phyloP scores from a whole-genome alignment of 805 yeast species.

The Metschnikowia anglica region DNA sequence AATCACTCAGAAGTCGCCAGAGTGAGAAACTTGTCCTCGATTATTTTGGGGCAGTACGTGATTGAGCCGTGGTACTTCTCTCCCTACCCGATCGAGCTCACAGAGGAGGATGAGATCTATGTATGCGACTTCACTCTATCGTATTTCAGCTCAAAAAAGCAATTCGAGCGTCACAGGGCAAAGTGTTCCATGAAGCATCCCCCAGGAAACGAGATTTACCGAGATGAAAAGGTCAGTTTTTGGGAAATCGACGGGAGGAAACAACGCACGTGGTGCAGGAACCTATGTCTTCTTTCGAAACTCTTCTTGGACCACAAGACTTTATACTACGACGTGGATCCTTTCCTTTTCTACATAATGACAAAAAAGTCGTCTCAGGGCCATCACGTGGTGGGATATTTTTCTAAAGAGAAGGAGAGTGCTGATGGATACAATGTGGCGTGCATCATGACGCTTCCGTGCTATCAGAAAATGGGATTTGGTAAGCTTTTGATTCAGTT shows the following conservation, averaged over 20 bases:
- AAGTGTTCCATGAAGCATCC: slow-evolving; percentile 93
- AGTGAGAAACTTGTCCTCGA: slow-evolving; percentile 75
- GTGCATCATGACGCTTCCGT: slow-evolving; percentile 93
- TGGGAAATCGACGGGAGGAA: slow-evolving; percentile 97
- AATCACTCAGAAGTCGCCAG: slow-evolving; percentile 80
- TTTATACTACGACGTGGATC: slow-evolving; percentile 95
- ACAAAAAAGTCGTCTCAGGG: slow-evolving; percentile 85
- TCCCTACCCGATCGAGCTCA: slow-evolving; percentile 92
- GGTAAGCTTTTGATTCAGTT: slow-evolving; percentile 91
- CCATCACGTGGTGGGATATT: slow-evolving; percentile 94
- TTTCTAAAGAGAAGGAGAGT: slow-evolving; percentile 94
- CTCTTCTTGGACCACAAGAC: slow-evolving; percentile 94
- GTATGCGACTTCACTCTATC: slow-evolving; percentile 89
- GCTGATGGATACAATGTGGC: slow-evolving; percentile 96
- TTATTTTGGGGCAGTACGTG: slow-evolving; percentile 84
- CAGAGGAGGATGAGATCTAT: slow-evolving; percentile 87
- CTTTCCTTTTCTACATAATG: slow-evolving; percentile 95
- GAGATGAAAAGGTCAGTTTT: slow-evolving; percentile 90
- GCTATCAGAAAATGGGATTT: slow-evolving; percentile 92
- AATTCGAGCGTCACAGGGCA: slow-evolving; percentile 85
- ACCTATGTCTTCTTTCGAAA: slow-evolving; percentile 85
- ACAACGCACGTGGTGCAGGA: slow-evolving; percentile 97
- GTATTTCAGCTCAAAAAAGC: slow-evolving; percentile 85
- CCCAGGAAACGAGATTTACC: slow-evolving; percentile 95
- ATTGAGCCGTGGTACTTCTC: slow-evolving; percentile 99